These are phyloP conservation scores for Mycena galericulata DNA, from an alignment of 768 basidiomycete genomes.

Conservation along the genomic window DNA sequence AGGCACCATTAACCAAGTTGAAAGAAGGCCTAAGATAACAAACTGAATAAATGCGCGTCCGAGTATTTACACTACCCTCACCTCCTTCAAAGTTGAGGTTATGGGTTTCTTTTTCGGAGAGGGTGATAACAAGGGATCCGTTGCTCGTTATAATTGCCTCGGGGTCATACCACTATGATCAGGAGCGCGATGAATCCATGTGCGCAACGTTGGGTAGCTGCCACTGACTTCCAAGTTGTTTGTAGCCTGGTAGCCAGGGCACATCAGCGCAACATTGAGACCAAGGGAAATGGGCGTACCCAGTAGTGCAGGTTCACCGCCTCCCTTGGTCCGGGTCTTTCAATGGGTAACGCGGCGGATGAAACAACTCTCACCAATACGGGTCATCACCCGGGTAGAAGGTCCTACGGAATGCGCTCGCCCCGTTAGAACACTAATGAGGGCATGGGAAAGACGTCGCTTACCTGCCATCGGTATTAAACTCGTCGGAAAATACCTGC, in stretches of 20 bases:
- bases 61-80: neutral
- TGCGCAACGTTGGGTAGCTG: neutral
- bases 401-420: no score
- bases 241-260: slow-evolving; percentile 10
- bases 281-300: neutral
- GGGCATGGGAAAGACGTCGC: no score
- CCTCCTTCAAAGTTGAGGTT: slow-evolving; percentile 59
- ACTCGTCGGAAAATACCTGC: slow-evolving; percentile 70
- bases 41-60: neutral
- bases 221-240: slow-evolving; percentile 28
- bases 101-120: slow-evolving; percentile 59
- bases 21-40: slow-evolving; percentile 20
- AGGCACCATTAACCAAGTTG: slow-evolving; percentile 15
- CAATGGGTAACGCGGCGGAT: neutral
- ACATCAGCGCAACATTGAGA: neutral
- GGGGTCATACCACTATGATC: slow-evolving; percentile 26
- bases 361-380: no score
- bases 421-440: no score
- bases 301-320: slow-evolving; percentile 23
- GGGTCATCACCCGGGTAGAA: slow-evolving; percentile 58
- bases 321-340: neutral
- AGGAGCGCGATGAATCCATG: neutral
- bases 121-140: slow-evolving; percentile 64
- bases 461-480: slow-evolving; percentile 69
- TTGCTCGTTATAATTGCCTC: slow-evolving; percentile 61